phyloP scores from a whole-genome alignment of 257 asterid genomes.

The Fraxinus cuspidata region DNA sequence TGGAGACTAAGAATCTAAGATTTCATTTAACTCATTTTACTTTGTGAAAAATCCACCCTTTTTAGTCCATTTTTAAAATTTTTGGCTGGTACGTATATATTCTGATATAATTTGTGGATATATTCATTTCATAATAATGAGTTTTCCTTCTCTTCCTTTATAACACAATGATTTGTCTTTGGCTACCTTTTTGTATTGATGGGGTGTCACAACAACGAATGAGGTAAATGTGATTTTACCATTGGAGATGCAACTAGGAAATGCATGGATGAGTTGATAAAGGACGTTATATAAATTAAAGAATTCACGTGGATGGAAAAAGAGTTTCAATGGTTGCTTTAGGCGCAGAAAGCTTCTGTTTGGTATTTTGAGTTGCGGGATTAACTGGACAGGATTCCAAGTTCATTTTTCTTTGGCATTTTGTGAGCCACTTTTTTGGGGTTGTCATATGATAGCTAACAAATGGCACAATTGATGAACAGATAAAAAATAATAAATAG shows the following conservation, averaged over 20 bases:
- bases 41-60: constrained; percentile 9
- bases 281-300: constrained; percentile 9
- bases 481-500: neutral
- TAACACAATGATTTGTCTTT: neutral
- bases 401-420: neutral
- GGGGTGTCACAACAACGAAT: constrained; percentile 10
- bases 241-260: neutral
- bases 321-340: constrained; percentile 3
- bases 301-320: constrained; percentile 3
- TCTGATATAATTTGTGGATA: neutral
- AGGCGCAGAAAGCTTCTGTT: constrained; percentile 13
- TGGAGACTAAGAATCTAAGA: constrained; percentile 16
- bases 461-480: neutral
- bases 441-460: neutral
- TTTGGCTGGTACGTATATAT: neutral
- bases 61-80: neutral
- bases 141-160: neutral
- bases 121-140: neutral
- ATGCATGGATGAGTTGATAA: constrained; percentile 13
- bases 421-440: constrained; percentile 8
- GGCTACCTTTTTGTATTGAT: constrained; percentile 14
- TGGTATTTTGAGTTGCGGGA: neutral
- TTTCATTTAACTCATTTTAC: neutral
- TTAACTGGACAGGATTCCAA: neutral
- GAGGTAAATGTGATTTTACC: constrained; percentile 9